Evolutionary conservation across 768 basidiomycete species (phyloP).

Genomic region (Termitomyces bulborhizus): DNA sequence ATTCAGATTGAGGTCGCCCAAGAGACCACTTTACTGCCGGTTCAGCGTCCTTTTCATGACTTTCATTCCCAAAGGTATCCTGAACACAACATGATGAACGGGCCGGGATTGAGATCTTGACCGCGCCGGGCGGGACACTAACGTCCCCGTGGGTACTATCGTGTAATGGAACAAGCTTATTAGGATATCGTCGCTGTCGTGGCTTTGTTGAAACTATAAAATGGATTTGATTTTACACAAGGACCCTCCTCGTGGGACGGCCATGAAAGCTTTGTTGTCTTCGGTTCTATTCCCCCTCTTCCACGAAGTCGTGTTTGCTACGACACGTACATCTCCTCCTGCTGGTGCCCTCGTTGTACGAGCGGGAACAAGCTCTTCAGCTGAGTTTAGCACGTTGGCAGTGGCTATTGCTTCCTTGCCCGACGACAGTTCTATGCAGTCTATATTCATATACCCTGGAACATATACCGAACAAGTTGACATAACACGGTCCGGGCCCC

Average conservation of each 20-base stretch:
- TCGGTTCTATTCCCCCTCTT: background rate
- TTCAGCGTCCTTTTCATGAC: background rate
- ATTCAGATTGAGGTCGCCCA: background rate
- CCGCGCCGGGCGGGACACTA: background rate
- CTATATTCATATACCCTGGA: conserved; percentile 44
- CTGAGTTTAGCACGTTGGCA: conserved; percentile 32
- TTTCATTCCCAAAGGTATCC: background rate
- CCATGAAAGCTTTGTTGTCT: background rate
- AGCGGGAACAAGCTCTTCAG: conserved; percentile 29
- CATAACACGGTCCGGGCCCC: conserved; percentile 35
- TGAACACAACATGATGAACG: background rate
- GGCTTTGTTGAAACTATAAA: background rate
- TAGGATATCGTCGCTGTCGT: background rate
- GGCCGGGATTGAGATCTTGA: background rate
- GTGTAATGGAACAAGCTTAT: background rate
- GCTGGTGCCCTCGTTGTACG: conserved; percentile 36
- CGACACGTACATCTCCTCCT: conserved; percentile 35
- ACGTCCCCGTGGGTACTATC: background rate
- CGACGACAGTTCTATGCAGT: conserved; percentile 28
- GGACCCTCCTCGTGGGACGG: background rate
- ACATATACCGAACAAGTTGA: conserved; percentile 39
- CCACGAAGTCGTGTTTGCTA: conserved; percentile 13
- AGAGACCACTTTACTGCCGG: background rate
- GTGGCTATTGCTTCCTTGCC: conserved; percentile 36
- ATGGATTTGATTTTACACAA: background rate